These are phyloP conservation scores for Colletotrichum costaricense DNA, from an alignment of 2,329 filamentous ascomycete genomes.

Conservation along the genomic window DNA sequence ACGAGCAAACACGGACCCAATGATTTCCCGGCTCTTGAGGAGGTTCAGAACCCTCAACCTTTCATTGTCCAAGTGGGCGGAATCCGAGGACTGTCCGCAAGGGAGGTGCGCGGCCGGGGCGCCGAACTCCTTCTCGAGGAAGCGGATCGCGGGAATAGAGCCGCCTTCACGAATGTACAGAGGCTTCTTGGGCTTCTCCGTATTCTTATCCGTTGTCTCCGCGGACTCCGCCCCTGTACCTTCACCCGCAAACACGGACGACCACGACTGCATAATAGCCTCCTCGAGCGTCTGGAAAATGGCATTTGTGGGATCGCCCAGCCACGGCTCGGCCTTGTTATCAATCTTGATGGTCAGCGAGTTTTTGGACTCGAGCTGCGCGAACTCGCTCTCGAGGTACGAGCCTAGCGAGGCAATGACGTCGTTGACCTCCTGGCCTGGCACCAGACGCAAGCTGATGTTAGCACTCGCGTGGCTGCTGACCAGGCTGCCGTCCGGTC, in stretches of 20 bases:
- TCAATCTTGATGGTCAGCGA: conserved; percentile 85
- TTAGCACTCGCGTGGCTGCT: conserved; percentile 89
- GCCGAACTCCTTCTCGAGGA: conserved; percentile 92
- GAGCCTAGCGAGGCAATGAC: conserved; percentile 75
- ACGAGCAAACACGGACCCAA: conserved; percentile 83
- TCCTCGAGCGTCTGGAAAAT: conserved; percentile 91
- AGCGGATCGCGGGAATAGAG: conserved; percentile 93
- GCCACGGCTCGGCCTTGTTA: conserved; percentile 95
- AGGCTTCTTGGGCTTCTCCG: conserved; percentile 66
- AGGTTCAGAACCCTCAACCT: conserved; percentile 88
- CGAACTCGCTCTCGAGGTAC: conserved; percentile 80
- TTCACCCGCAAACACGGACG: conserved; percentile 56
- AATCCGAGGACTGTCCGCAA: conserved; percentile 93
- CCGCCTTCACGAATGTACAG: conserved; percentile 96
- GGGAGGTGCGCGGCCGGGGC: conserved; percentile 93
- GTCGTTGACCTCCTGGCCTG: conserved; percentile 87
- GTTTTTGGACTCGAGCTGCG: conserved; percentile 82
- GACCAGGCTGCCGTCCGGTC: conserved; percentile 91
- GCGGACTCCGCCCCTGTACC: conserved; percentile 10
- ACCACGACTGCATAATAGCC: conserved; percentile 89
- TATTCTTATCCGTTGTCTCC: conserved; percentile 32
- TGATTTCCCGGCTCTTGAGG: conserved; percentile 91
- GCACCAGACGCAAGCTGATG: conserved; percentile 91
- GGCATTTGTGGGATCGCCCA: conserved; percentile 89
- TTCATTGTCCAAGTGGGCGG: conserved; percentile 95